These are phyloP conservation scores for Globomyces sp. DNA, from an alignment of 371 early-diverging fungal species.

Conservation along the genomic window DNA sequence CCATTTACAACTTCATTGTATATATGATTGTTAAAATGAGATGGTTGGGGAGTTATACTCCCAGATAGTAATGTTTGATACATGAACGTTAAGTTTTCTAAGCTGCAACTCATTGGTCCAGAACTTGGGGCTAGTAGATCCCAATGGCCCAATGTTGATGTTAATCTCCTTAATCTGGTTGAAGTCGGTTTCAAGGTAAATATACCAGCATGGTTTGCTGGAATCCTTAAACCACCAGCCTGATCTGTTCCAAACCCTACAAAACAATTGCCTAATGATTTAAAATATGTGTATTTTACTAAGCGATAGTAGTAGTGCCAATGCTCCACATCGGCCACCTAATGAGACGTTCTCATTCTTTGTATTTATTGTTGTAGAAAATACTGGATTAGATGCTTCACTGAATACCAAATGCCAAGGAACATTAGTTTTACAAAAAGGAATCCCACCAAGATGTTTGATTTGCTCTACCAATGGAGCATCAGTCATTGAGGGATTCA, in stretches of 20 bases:
- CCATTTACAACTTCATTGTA: constrained; percentile 5
- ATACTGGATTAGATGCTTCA: constrained; percentile 6
- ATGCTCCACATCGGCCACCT: constrained; percentile 10
- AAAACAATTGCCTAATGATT: not conserved
- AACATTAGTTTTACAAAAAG: constrained; percentile 13
- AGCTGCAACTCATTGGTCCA: constrained; percentile 2
- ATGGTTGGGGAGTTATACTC: constrained; percentile 13
- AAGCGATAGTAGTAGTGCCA: not conserved
- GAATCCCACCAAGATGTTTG: constrained; percentile 10
- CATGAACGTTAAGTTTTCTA: not conserved
- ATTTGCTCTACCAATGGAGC: constrained; percentile 12
- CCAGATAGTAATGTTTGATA: not conserved
- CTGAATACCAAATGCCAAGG: constrained; percentile 15
- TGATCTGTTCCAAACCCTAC: constrained; percentile 15
- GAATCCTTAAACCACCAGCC: constrained; percentile 8
- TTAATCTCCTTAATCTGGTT: not conserved
- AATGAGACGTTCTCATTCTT: not conserved
- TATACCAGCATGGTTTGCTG: not conserved
- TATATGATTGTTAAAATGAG: constrained; percentile 14
- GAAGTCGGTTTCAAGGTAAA: constrained; percentile 12
- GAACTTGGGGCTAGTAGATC: constrained; percentile 1
- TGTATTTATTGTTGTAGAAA: not conserved
- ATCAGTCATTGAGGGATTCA: not conserved
- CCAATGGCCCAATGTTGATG: constrained; percentile 1
- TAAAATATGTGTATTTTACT: too few relatives aligned